phyloP scores from a whole-genome alignment of 2,329 filamentous ascomycete species.

The Monilinia vaccinii-corymbosi region DNA sequence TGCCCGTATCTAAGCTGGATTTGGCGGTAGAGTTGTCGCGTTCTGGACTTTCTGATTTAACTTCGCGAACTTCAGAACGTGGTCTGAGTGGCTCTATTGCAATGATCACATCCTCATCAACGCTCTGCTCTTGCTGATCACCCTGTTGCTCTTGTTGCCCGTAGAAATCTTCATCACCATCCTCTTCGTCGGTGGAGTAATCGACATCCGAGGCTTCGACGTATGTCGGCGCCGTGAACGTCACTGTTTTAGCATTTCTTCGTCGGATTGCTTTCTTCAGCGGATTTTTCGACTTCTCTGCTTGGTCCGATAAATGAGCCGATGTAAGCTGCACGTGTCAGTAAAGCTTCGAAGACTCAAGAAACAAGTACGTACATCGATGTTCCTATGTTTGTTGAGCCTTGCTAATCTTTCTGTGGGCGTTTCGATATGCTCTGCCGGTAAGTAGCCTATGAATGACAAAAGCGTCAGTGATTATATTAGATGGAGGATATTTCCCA shows the following conservation, averaged over 20 bases:
- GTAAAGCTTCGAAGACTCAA: conserved; percentile 8
- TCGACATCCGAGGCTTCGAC: conserved; percentile 65
- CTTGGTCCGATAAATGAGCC: conserved; percentile 62
- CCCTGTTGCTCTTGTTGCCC: conserved; percentile 39
- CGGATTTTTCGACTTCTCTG: conserved; percentile 63
- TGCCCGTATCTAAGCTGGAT: conserved; percentile 31
- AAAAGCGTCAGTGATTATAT: neutral
- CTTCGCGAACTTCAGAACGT: conserved; percentile 31
- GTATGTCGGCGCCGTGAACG: conserved; percentile 62
- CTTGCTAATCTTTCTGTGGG: conserved; percentile 89
- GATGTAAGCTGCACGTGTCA: conserved; percentile 46
- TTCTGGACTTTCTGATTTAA: conserved; percentile 21
- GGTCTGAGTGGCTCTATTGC: conserved; percentile 33
- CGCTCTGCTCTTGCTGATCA: conserved; percentile 35
- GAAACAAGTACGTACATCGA: conserved; percentile 61
- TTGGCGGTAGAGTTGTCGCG: conserved; percentile 14
- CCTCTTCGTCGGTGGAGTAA: conserved; percentile 59
- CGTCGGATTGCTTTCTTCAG: conserved; percentile 65
- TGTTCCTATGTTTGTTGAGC: conserved; percentile 95
- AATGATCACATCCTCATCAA: conserved; percentile 30
- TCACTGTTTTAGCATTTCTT: conserved; percentile 61
- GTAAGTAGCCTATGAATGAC: conserved; percentile 65
- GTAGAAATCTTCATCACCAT: conserved; percentile 37
- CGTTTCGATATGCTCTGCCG: conserved; percentile 96
- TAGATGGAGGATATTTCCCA: neutral